Evolutionary conservation across 2,329 filamentous ascomycete species (phyloP).

Genomic region (Drechslerella coelobrocha): DNA sequence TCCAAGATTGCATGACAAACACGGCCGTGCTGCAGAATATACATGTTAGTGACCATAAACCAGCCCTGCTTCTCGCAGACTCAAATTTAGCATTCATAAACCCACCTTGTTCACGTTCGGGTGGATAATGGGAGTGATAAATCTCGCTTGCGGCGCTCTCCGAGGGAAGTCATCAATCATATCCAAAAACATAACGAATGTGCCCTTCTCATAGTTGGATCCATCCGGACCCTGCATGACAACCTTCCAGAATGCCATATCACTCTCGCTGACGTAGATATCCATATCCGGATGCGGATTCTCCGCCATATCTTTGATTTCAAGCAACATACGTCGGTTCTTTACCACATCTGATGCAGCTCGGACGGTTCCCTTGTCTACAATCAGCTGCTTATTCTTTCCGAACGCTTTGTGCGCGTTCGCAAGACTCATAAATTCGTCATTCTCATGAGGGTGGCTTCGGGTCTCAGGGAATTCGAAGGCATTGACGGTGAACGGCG

Average conservation of each 20-base stretch:
- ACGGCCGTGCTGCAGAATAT: conserved; percentile 51
- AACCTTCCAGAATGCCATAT: conserved; percentile 53
- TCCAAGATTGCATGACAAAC: conserved; percentile 54
- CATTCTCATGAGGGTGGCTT: conserved; percentile 33
- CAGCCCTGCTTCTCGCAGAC: not conserved
- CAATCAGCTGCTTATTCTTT: conserved; percentile 33
- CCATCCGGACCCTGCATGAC: conserved; percentile 49
- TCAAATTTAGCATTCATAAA: not conserved
- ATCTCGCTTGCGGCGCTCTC: conserved; percentile 50
- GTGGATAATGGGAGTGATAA: conserved; percentile 53
- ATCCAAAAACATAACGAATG: conserved; percentile 52
- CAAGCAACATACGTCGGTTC: conserved; percentile 45
- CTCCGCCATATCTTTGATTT: conserved; percentile 51
- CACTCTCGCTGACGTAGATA: conserved; percentile 52
- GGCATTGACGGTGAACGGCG: conserved; percentile 40
- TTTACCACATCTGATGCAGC: conserved; percentile 29
- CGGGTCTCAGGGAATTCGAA: conserved; percentile 38
- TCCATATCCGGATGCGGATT: conserved; percentile 52
- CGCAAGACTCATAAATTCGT: conserved; percentile 45
- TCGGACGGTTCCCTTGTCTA: conserved; percentile 27
- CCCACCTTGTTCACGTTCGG: conserved; percentile 54
- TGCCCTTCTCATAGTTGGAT: conserved; percentile 46
- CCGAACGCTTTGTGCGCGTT: conserved; percentile 40
- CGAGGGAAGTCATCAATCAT: conserved; percentile 51
- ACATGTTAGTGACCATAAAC: not conserved